Conservation (phyloP, 2,329 filamentous ascomycete genomes). For the Fusarium duplospermum region DNA sequence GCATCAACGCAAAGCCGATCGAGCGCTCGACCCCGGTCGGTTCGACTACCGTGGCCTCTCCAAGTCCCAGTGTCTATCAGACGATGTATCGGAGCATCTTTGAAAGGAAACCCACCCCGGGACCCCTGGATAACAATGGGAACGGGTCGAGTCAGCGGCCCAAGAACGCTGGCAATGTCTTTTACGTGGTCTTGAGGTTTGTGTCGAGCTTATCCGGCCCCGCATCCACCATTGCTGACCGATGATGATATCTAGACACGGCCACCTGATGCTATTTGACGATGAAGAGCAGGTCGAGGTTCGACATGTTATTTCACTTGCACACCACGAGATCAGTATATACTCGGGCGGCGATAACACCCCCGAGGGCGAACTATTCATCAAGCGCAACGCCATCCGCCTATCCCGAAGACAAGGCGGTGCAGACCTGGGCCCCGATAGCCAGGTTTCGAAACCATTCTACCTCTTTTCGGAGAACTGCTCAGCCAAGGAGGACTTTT, state of each 20-base stretch:
- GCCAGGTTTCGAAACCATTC: conserved; percentile 79
- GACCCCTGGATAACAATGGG: conserved; percentile 61
- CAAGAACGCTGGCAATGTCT: conserved; percentile 83
- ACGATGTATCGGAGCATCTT: conserved; percentile 98
- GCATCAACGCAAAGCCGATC: conserved; percentile 91
- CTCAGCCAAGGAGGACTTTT: conserved; percentile 98
- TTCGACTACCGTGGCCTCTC: conserved; percentile 76
- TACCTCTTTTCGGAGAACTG: conserved; percentile 95
- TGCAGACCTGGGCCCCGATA: conserved; percentile 66
- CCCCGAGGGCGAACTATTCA: conserved; percentile 92
- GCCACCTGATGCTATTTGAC: conserved; percentile 97
- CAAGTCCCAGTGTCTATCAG: conserved; percentile 96
- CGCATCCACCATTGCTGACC: conserved; percentile 15
- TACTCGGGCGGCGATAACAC: conserved; percentile 83
- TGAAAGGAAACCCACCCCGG: conserved; percentile 73
- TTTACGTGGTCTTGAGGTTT: conserved; percentile 86
- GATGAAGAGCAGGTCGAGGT: conserved; percentile 96
- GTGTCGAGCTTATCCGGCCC: conserved; percentile 12
- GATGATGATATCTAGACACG: conserved; percentile 70
- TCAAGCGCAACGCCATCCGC: conserved; percentile 92
- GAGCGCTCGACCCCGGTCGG: conserved; percentile 86
- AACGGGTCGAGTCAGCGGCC: conserved; percentile 64
- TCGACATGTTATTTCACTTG: conserved; percentile 92
- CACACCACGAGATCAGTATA: conserved; percentile 86
- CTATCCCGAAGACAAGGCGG: conserved; percentile 73